Evolutionary conservation across 23 red algal genomes (phyloP).

Genomic region (Cyanidioschyzon merolae): DNA sequence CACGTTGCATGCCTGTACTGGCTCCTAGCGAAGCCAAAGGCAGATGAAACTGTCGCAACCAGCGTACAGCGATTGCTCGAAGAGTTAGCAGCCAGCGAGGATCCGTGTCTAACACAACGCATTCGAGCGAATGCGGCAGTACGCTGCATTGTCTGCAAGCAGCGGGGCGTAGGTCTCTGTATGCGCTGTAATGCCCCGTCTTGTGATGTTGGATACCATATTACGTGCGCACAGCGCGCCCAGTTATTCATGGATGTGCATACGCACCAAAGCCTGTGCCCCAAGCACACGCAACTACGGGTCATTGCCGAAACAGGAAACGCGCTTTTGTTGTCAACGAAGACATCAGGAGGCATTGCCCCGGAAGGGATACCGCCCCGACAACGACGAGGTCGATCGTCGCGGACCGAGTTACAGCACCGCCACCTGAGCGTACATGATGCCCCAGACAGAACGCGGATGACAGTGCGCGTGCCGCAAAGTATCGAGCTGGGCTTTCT

Average conservation of each 20-base stretch:
- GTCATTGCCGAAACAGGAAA: no score
- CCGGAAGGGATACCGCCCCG: not conserved
- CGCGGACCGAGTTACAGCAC: not conserved
- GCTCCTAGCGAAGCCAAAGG: constrained; percentile 15
- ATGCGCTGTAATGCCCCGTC: constrained; percentile 18
- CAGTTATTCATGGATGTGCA: constrained; percentile 10
- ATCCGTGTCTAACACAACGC: not conserved
- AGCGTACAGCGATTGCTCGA: not conserved
- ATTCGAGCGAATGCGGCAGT: not conserved
- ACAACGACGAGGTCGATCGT: not conserved
- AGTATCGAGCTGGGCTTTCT: not conserved
- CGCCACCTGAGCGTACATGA: not conserved
- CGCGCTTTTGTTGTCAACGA: not conserved
- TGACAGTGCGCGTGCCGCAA: not conserved
- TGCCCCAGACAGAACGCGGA: not conserved
- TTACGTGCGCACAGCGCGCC: not conserved
- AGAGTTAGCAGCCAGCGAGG: not conserved
- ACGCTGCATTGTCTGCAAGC: constrained; percentile 23
- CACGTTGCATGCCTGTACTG: constrained; percentile 20
- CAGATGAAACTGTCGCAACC: constrained; percentile 13
- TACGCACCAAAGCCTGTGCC: not conserved
- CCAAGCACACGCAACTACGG: not conserved
- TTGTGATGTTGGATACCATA: constrained; percentile 23
- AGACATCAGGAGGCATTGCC: not conserved
- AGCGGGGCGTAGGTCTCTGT: constrained; percentile 20